A percentile compares a stretch with the other conserved stretches of the same genome.
Conservation (phyloP, 2,329 filamentous ascomycete genomes). For the Botrytis aclada region DNA sequence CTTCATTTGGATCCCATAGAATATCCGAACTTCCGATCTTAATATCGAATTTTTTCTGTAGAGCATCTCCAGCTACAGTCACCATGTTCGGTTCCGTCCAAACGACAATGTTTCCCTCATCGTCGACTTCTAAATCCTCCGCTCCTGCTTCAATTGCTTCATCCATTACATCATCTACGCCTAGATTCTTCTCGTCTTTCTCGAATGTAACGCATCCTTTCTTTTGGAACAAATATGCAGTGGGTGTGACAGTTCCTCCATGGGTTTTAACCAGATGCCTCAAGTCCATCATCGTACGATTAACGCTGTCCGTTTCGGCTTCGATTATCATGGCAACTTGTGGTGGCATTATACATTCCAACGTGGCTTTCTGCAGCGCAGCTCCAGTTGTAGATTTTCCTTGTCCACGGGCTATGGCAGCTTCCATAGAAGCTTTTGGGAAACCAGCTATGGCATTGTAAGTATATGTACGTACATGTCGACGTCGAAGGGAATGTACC, state of each 20-base stretch:
- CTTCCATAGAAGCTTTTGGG: slow-evolving; percentile 80
- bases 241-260: slow-evolving; percentile 68
- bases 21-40: slow-evolving; percentile 75
- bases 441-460: slow-evolving; percentile 57
- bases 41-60: slow-evolving; percentile 62
- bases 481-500: slow-evolving; percentile 29
- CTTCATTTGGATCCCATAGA: slow-evolving; percentile 78
- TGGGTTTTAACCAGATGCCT: slow-evolving; percentile 66
- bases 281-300: slow-evolving; percentile 70
- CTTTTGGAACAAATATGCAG: slow-evolving; percentile 80
- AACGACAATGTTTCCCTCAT: slow-evolving; percentile 67
- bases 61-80: slow-evolving; percentile 58
- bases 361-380: slow-evolving; percentile 70
- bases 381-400: slow-evolving; percentile 73
- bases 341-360: slow-evolving; percentile 78
- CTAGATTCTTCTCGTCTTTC: slow-evolving; percentile 47
- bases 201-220: slow-evolving; percentile 73
- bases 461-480: slow-evolving; percentile 22
- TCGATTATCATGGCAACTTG: slow-evolving; percentile 75
- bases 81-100: slow-evolving; percentile 66
- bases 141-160: slow-evolving; percentile 82
- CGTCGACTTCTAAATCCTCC: slow-evolving; percentile 66
- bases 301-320: slow-evolving; percentile 78
- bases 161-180: slow-evolving; percentile 70
- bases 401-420: slow-evolving; percentile 83